phyloP scores from a whole-genome alignment of 1,284 basidiomycete genomes.

The Papiliotrema fonsecae region DNA sequence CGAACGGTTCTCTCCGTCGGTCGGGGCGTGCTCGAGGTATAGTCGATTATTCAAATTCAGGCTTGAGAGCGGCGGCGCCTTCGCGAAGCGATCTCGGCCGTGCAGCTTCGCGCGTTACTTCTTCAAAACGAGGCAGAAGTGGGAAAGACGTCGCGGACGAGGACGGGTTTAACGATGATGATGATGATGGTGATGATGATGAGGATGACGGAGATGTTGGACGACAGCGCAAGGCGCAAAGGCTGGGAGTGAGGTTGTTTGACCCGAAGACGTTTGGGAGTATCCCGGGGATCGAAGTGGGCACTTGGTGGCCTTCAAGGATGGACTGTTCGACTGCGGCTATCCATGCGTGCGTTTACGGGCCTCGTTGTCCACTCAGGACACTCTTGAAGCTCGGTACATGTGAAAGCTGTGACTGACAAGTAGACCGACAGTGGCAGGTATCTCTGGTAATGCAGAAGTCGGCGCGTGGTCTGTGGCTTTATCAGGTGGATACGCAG shows the following conservation, averaged over 20 bases:
- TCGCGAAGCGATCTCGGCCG: neutral
- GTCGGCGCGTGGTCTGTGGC: conserved; percentile 47
- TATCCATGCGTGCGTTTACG: conserved; percentile 29
- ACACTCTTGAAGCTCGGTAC: too few species aligned
- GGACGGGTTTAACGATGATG: neutral
- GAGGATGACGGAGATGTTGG: neutral
- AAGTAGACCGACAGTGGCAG: conserved; percentile 31
- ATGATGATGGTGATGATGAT: neutral
- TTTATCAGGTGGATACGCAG: conserved; percentile 45
- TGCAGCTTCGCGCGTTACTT: neutral
- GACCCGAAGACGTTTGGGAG: conserved; percentile 37
- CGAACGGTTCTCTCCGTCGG: neutral
- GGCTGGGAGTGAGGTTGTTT: conserved; percentile 25
- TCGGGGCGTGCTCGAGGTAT: neutral
- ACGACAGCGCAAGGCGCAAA: conserved; percentile 23
- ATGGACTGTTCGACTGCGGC: conserved; percentile 40
- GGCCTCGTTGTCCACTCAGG: neutral
- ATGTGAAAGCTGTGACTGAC: neutral
- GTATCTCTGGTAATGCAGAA: conserved; percentile 32
- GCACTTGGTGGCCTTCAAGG: conserved; percentile 34
- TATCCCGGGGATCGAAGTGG: conserved; percentile 37
- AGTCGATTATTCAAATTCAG: neutral
- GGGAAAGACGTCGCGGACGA: neutral
- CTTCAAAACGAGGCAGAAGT: neutral
- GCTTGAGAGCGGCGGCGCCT: neutral